Conservation (phyloP, 345 rosid genomes). For the Brassica incana region DNA sequence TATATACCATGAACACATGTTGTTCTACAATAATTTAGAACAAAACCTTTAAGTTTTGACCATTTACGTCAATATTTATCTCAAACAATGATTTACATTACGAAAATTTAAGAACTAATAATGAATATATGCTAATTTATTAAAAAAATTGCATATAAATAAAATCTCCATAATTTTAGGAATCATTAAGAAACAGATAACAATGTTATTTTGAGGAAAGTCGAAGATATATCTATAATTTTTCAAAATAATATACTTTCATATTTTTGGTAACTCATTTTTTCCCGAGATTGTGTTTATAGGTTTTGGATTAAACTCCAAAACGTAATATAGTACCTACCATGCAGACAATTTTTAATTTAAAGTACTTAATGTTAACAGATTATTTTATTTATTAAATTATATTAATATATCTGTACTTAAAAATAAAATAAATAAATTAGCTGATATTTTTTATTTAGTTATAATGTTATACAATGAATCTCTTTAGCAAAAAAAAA, state of each 20-base stretch:
- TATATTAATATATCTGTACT: not conserved
- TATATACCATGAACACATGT: not conserved
- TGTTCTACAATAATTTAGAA: not conserved
- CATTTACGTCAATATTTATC: not conserved
- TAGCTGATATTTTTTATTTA: not conserved
- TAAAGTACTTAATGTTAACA: not conserved
- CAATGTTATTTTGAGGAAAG: not conserved
- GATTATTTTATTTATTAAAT: too few relatives aligned
- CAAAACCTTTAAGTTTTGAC: not conserved
- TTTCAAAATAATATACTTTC: not conserved
- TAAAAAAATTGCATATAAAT: not conserved
- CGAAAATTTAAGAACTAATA: not conserved
- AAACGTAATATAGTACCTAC: not conserved
- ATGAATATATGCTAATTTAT: not conserved
- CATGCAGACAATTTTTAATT: not conserved
- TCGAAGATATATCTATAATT: not conserved
- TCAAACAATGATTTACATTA: not conserved
- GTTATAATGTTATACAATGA: not conserved
- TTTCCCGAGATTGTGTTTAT: not conserved
- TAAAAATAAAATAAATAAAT: too few relatives aligned
- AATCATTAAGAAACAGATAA: not conserved
- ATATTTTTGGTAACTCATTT: not conserved
- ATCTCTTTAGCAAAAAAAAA: too few relatives aligned
- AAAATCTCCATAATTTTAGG: not conserved
- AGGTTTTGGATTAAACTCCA: not conserved